Evolutionary conservation across 139 green algal genomes (phyloP).

Genomic region (Chlorella ohadii): DNA sequence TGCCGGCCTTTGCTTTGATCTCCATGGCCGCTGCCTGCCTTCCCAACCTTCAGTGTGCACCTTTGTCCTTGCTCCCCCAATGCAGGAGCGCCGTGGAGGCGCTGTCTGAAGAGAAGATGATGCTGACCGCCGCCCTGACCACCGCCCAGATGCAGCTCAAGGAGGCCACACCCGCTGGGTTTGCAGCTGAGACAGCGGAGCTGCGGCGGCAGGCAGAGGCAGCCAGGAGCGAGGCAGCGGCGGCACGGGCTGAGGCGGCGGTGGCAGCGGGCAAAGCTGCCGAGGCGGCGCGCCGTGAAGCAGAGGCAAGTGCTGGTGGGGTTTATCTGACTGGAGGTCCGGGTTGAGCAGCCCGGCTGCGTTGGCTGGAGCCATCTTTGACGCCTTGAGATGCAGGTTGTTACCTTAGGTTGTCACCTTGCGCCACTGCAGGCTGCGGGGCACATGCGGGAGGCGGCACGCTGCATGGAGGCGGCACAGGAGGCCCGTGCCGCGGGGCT

Average conservation of each 20-base stretch:
- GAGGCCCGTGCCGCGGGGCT: background rate
- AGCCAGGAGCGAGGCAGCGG: background rate
- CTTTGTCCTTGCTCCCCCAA: background rate
- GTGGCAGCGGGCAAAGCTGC: background rate
- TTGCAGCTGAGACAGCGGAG: background rate
- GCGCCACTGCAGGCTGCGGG: slow-evolving; percentile 11
- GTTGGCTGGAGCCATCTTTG: too few relatives aligned
- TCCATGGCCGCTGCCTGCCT: too few relatives aligned
- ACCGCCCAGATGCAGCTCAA: slow-evolving; percentile 35
- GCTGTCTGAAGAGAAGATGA: background rate
- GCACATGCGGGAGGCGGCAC: slow-evolving; percentile 24
- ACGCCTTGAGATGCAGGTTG: too few relatives aligned
- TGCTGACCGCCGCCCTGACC: slow-evolving; percentile 24
- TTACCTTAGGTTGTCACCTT: too few relatives aligned
- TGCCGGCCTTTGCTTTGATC: too few relatives aligned
- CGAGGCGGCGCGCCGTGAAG: background rate
- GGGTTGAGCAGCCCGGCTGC: too few relatives aligned
- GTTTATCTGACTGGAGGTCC: too few relatives aligned
- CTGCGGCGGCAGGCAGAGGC: slow-evolving; percentile 10
- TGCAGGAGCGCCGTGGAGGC: background rate
- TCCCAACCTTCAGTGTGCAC: too few relatives aligned
- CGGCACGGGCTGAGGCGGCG: background rate
- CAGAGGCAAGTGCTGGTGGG: background rate
- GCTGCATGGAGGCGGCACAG: slow-evolving; percentile 19
- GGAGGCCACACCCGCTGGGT: slow-evolving; percentile 19